Evolutionary conservation across 2,329 filamentous ascomycete species (phyloP).

Genomic region (Claviceps capensis): DNA sequence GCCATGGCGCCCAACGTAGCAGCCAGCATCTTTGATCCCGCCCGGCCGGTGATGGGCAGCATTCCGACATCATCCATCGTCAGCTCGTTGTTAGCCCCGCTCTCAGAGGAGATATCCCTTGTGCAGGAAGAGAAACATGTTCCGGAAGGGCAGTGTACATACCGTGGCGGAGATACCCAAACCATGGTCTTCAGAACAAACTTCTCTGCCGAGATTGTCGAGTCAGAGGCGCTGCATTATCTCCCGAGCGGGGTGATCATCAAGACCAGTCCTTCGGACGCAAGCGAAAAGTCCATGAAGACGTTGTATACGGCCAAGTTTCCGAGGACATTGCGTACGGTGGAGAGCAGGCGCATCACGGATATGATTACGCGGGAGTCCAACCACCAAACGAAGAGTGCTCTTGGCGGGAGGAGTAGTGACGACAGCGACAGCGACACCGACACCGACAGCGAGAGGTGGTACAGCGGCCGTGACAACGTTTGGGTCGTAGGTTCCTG

Average conservation of each 20-base stretch:
- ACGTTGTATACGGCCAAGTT: constrained; percentile 34
- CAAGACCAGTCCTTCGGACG: constrained; percentile 34
- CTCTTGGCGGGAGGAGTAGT: background rate
- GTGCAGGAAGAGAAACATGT: background rate
- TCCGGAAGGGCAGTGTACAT: constrained; percentile 12
- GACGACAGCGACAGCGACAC: background rate
- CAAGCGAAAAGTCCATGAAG: constrained; percentile 21
- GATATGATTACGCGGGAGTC: constrained; percentile 21
- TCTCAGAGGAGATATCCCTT: constrained; percentile 5
- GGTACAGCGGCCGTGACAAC: constrained; percentile 38
- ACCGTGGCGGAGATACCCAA: constrained; percentile 17
- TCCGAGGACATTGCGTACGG: constrained; percentile 37
- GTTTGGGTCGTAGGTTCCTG: constrained; percentile 45
- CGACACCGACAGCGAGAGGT: constrained; percentile 13
- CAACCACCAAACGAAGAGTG: background rate
- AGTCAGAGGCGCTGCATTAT: constrained; percentile 39
- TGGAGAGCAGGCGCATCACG: constrained; percentile 31
- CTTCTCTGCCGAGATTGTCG: constrained; percentile 15
- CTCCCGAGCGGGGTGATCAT: constrained; percentile 37
- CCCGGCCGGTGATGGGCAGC: constrained; percentile 21
- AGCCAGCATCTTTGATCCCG: constrained; percentile 30
- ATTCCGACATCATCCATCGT: constrained; percentile 36
- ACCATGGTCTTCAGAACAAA: constrained; percentile 22
- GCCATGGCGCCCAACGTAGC: constrained; percentile 42
- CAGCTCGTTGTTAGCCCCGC: constrained; percentile 27